Evolutionary conservation across 805 yeast genomes (phyloP).

Genomic region (Saturnispora silvae): DNA sequence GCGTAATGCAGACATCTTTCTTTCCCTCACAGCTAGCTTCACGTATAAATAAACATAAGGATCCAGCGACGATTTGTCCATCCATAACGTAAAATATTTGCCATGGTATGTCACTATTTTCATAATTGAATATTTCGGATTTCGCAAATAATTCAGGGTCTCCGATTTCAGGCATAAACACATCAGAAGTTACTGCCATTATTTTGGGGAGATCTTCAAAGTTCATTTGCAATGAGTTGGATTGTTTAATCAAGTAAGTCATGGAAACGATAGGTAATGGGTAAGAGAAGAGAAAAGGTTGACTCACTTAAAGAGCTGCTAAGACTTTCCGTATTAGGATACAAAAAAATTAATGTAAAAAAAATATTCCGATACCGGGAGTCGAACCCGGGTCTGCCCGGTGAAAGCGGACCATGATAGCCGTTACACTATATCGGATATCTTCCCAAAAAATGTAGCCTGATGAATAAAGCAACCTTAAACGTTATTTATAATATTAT

Average conservation of each 20-base stretch:
- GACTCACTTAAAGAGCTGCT: no score
- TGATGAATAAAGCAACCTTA: no score
- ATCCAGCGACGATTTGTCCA: neutral
- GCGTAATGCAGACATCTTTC: constrained; percentile 1
- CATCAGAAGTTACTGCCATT: neutral
- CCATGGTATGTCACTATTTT: neutral
- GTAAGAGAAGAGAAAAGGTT: no score
- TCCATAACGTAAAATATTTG: constrained; percentile 1
- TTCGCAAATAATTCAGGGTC: neutral
- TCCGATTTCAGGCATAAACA: neutral
- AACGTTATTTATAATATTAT: no score
- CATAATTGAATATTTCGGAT: neutral
- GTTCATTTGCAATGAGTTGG: neutral
- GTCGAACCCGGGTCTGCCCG: constrained; percentile 80
- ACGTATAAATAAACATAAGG: neutral
- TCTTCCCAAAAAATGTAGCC: no score
- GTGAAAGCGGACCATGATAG: constrained; percentile 80
- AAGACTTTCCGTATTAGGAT: no score
- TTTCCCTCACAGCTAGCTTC: neutral
- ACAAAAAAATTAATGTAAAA: neutral
- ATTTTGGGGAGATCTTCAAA: neutral
- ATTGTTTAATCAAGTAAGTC: neutral
- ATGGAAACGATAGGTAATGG: neutral
- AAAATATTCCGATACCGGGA: constrained; percentile 62
- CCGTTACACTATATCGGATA: constrained; percentile 73